Evolutionary conservation across 2,329 filamentous ascomycete genomes (phyloP).

Genomic region (Aspergillus sp.): DNA sequence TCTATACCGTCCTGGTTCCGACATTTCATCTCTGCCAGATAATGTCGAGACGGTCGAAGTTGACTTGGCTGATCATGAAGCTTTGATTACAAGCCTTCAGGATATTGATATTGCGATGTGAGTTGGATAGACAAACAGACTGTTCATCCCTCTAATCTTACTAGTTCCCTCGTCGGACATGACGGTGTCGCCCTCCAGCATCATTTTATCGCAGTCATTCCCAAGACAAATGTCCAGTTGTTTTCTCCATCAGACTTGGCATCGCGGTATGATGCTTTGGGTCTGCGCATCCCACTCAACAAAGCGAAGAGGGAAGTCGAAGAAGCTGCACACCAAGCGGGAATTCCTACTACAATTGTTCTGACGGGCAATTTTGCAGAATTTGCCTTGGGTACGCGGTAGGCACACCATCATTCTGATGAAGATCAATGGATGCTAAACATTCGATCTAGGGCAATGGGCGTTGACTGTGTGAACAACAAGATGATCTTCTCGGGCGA

Average conservation of each 20-base stretch:
- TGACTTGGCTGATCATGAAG: constrained; percentile 8
- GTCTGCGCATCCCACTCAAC: constrained; percentile 5
- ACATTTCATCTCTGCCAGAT: constrained; percentile 4
- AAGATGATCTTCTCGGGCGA: constrained; percentile 8
- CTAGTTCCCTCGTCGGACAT: constrained; percentile 15
- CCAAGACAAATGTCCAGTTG: constrained; percentile 12
- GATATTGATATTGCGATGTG: constrained; percentile 17
- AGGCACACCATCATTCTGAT: not conserved
- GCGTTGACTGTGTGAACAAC: constrained; percentile 9
- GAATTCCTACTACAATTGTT: constrained; percentile 11
- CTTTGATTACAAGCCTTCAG: constrained; percentile 4
- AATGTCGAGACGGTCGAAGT: constrained; percentile 7
- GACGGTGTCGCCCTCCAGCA: constrained; percentile 7
- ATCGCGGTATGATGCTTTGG: constrained; percentile 8
- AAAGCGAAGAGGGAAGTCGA: constrained; percentile 9
- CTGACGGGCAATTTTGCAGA: constrained; percentile 11
- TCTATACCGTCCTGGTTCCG: constrained; percentile 11
- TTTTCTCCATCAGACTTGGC: constrained; percentile 13
- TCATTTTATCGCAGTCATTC: constrained; percentile 11
- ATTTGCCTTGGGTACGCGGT: constrained; percentile 8
- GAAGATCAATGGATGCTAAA: not conserved
- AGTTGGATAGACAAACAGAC: not conserved
- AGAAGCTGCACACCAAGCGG: constrained; percentile 7
- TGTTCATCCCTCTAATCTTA: not conserved
- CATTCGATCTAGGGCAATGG: constrained; percentile 4